Evolutionary conservation across 139 green algal genomes (phyloP).

Genomic region (Chlamydomonas sp.): DNA sequence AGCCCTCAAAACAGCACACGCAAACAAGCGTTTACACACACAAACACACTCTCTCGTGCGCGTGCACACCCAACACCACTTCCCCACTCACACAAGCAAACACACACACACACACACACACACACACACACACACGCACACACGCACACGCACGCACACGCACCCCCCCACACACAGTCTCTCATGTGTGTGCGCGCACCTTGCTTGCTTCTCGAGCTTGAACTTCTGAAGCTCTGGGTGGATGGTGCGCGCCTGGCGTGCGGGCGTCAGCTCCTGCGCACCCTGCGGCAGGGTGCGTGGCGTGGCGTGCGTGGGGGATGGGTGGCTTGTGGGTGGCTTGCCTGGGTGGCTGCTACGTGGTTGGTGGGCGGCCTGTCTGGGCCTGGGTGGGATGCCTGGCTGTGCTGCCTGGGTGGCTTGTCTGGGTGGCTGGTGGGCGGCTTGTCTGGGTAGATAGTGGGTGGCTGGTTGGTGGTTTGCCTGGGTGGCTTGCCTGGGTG

Average conservation of each 20-base stretch:
- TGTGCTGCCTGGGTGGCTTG: neutral
- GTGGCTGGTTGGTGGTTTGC: too few species aligned
- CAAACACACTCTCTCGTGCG: too few species aligned
- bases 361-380: neutral
- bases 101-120: too few species aligned
- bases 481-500: too few species aligned
- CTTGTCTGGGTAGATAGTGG: too few species aligned
- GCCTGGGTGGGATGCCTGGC: neutral
- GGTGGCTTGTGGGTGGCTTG: neutral
- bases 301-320: neutral
- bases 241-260: slow-evolving; percentile 23
- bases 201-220: slow-evolving; percentile 44
- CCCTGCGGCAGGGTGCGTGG: neutral
- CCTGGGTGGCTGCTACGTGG: neutral
- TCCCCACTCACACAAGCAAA: too few species aligned
- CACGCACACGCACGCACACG: too few species aligned
- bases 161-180: too few species aligned
- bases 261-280: neutral
- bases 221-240: slow-evolving; percentile 45
- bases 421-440: neutral
- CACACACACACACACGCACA: too few species aligned
- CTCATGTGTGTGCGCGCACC: slow-evolving; percentile 17
- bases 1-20: too few species aligned
- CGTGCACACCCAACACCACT: too few species aligned
- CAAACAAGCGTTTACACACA: too few species aligned